Conservation (phyloP, 495 filamentous ascomycete genomes). For the Hypoxylon lienhwacheense region DNA sequence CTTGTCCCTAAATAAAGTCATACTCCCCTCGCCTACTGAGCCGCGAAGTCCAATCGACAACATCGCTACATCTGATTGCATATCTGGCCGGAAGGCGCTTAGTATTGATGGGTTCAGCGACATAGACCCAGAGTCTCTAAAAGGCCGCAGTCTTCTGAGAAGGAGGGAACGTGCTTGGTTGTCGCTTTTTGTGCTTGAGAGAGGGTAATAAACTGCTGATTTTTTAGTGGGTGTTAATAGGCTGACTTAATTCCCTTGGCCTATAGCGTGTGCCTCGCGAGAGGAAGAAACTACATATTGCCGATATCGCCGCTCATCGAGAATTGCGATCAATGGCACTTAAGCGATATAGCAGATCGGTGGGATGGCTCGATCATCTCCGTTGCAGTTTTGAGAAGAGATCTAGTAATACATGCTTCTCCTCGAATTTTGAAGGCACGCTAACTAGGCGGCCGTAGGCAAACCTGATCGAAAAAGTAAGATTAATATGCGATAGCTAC, state of each 20-base stretch:
- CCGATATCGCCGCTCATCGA: conserved; percentile 65
- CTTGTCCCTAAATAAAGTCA: conserved; percentile 67
- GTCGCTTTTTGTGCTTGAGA: conserved; percentile 70
- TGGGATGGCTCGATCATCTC: conserved; percentile 71
- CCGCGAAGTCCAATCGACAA: conserved; percentile 50
- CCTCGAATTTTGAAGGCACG: not conserved
- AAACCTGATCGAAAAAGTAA: conserved; percentile 60
- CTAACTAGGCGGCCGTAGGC: conserved; percentile 48
- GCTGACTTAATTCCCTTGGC: conserved; percentile 13
- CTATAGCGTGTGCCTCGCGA: conserved; percentile 65
- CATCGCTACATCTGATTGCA: conserved; percentile 64
- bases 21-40: conserved; percentile 57
- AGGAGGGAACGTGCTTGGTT: conserved; percentile 71
- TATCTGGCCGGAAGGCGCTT: conserved; percentile 64
- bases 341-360: conserved; percentile 61
- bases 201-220: conserved; percentile 52
- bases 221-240: not conserved
- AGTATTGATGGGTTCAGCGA: conserved; percentile 68
- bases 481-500: conserved; percentile 64
- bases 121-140: conserved; percentile 61
- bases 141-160: conserved; percentile 61
- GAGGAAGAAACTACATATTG: conserved; percentile 67
- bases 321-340: conserved; percentile 69
- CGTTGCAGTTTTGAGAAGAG: conserved; percentile 66
- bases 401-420: conserved; percentile 52